Base-by-base conservation (phyloP, 331 rosid species). In the Malus hybrid region DNA sequence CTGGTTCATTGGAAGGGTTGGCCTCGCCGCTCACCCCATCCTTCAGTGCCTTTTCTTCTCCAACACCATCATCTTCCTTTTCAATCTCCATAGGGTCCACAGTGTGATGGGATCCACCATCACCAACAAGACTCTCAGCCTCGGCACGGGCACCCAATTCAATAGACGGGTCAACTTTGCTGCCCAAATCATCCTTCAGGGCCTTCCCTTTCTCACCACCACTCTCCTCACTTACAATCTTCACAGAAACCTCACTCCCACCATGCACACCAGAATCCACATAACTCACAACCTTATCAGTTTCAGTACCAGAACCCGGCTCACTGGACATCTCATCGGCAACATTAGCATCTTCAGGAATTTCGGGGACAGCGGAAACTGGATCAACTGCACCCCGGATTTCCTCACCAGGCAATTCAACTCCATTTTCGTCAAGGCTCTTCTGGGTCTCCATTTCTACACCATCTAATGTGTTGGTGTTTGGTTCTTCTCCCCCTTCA, bases 381-480 rank as follows among this genome's bases (percentile, higher is more conserved):
- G 6, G 24, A 59, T 32, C 75, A 32, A 33, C 65, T 0, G 33
- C 33, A 33, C 52, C 75, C 19, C 5, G n/a, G 4, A 52, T 29
- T 16, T 34, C 76, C 24, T 27, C n/a, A 60, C 27, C 1, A 52
- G 57, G 39, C 68, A 59, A 34, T 60, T 24, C 42, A 72, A 72
- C 68, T 24, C 60, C 77, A 44, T 14, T 62, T 10, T 18, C 69
- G 61, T 65, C 29, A 28, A 39, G 13, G 65, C 20, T 64, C 59
- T 73, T 61, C 77, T 42, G 77, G 60, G 65, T 61, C 69, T 73
- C 60, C 31, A 42, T 31, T 42, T 60, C 65, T 10, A 61, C 77
- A 60, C 69, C 18, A 61, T 44, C 69, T 42, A 61, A 67, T 0
- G 69, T 29, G 14, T 27, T 42, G 42, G 77, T 29, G 42, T 42